A percentile compares a stretch with the other conserved stretches of the same genome.
Evolutionary conservation across 441 rosid genomes (phyloP).

Genomic region (Brassica hybrid): DNA sequence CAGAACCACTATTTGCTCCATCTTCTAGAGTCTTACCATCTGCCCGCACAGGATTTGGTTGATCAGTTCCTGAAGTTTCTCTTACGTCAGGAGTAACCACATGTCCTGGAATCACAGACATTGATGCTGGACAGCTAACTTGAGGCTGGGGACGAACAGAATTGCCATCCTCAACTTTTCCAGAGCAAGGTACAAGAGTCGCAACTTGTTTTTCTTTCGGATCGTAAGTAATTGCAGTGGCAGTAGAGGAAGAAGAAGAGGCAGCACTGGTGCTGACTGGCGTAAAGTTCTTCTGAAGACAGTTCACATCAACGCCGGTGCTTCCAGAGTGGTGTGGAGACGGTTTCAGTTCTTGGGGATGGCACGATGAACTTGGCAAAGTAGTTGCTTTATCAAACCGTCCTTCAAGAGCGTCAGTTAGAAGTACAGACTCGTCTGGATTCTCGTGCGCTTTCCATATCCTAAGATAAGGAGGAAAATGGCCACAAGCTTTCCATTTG

Average conservation of each 20-base stretch:
- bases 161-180: constrained; percentile 42
- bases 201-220: constrained; percentile 43
- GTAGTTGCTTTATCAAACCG: constrained; percentile 41
- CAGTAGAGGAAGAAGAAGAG: constrained; percentile 49
- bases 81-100: constrained; percentile 25
- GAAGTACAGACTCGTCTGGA: constrained; percentile 70
- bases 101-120: constrained; percentile 31
- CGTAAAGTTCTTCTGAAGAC: constrained; percentile 42
- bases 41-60: constrained; percentile 27
- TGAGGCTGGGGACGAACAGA: constrained; percentile 49
- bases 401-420: constrained; percentile 79
- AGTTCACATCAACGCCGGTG: constrained; percentile 46
- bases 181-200: constrained; percentile 45
- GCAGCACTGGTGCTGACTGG: constrained; percentile 50
- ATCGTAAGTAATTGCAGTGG: constrained; percentile 46
- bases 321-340: constrained; percentile 37
- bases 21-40: constrained; percentile 30
- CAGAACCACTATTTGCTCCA: constrained; percentile 45
- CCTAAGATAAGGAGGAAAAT: constrained; percentile 74
- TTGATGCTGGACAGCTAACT: constrained; percentile 34
- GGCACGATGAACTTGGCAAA: constrained; percentile 38
- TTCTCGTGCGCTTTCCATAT: constrained; percentile 81
- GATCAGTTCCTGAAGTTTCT: constrained; percentile 37
- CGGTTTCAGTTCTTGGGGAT: constrained; percentile 42
- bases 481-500: constrained; percentile 76